These are phyloP conservation scores for Suillus occidentalis DNA, from an alignment of 768 basidiomycete genomes.

Conservation along the genomic window DNA sequence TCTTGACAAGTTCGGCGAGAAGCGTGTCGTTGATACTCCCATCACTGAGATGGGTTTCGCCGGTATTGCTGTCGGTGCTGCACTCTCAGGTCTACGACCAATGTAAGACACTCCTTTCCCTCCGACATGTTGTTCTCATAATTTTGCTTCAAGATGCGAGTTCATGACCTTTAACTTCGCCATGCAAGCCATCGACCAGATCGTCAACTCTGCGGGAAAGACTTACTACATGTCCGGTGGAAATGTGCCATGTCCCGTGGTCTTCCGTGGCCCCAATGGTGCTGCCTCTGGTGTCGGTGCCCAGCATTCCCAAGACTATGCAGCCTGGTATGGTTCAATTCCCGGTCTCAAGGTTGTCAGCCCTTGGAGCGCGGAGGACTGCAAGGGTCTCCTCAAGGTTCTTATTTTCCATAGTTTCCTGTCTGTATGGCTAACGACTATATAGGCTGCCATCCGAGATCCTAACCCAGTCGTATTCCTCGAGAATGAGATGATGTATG, in stretches of 20 bases:
- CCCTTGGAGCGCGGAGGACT: constrained; percentile 98
- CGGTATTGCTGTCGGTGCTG: constrained; percentile 93
- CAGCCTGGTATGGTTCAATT: constrained; percentile 89
- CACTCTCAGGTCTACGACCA: constrained; percentile 90
- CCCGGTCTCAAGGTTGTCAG: constrained; percentile 98
- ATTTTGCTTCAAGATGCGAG: constrained; percentile 68
- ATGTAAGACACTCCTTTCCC: constrained; percentile 50
- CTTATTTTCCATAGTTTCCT: constrained; percentile 15
- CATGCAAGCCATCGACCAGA: constrained; percentile 99
- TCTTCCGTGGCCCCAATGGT: constrained; percentile 99
- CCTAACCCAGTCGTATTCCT: constrained; percentile 98
- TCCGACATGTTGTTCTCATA: constrained; percentile 11
- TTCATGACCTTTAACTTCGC: constrained; percentile 99
- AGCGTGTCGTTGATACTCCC: constrained; percentile 95
- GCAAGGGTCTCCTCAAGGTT: constrained; percentile 96
- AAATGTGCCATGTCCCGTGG: constrained; percentile 96
- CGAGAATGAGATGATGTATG: constrained; percentile 99
- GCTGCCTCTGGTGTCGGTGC: constrained; percentile 96
- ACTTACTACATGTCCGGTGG: constrained; percentile 99
- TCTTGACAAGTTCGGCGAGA: constrained; percentile 98
- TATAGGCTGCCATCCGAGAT: constrained; percentile 91
- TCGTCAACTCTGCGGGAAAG: constrained; percentile 99
- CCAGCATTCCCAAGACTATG: constrained; percentile 98
- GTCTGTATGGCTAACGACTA: constrained; percentile 4
- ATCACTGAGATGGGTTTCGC: constrained; percentile 99